A percentile compares a stretch with the other conserved stretches of the same genome.
Evolutionary conservation across 805 yeast genomes (phyloP).

Genomic region (Kodamaea hsintzibuensis): DNA sequence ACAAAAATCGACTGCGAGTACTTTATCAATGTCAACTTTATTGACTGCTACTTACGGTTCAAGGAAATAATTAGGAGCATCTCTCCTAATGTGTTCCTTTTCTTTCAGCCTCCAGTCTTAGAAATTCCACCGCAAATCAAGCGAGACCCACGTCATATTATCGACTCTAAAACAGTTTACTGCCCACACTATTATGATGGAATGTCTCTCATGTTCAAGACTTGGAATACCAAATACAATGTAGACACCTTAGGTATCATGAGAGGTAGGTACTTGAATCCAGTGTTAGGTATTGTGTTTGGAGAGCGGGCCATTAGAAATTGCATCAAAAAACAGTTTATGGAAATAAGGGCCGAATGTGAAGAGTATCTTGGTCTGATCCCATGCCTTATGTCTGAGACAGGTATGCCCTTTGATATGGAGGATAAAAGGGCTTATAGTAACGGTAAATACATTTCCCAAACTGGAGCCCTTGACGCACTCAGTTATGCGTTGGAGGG

Average conservation of each 20-base stretch:
- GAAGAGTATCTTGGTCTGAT: slow-evolving; percentile 60
- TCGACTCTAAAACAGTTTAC: slow-evolving; percentile 66
- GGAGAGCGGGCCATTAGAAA: slow-evolving; percentile 81
- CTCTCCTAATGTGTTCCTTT: slow-evolving; percentile 50
- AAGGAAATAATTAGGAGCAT: slow-evolving; percentile 48
- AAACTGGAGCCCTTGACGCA: slow-evolving; percentile 84
- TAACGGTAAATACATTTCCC: slow-evolving; percentile 68
- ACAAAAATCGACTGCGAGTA: slow-evolving; percentile 19
- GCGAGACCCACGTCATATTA: slow-evolving; percentile 44
- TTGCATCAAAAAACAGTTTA: slow-evolving; percentile 67
- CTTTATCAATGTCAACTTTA: slow-evolving; percentile 65
- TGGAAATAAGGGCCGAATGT: slow-evolving; percentile 68
- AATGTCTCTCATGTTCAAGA: slow-evolving; percentile 85
- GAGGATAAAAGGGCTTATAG: slow-evolving; percentile 71
- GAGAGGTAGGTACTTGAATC: slow-evolving; percentile 72
- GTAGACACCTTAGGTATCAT: slow-evolving; percentile 89
- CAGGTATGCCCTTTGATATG: slow-evolving; percentile 98
- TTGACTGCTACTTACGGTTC: slow-evolving; percentile 58
- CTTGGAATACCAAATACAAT: slow-evolving; percentile 81
- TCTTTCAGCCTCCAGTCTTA: slow-evolving; percentile 82
- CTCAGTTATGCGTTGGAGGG: slow-evolving; percentile 77
- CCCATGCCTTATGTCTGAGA: slow-evolving; percentile 84
- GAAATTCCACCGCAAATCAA: slow-evolving; percentile 70
- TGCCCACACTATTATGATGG: slow-evolving; percentile 96
- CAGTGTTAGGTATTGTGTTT: slow-evolving; percentile 71